phyloP scores from a whole-genome alignment of 2,329 filamentous ascomycete genomes.

The Arthrobotrys entomopaga region DNA sequence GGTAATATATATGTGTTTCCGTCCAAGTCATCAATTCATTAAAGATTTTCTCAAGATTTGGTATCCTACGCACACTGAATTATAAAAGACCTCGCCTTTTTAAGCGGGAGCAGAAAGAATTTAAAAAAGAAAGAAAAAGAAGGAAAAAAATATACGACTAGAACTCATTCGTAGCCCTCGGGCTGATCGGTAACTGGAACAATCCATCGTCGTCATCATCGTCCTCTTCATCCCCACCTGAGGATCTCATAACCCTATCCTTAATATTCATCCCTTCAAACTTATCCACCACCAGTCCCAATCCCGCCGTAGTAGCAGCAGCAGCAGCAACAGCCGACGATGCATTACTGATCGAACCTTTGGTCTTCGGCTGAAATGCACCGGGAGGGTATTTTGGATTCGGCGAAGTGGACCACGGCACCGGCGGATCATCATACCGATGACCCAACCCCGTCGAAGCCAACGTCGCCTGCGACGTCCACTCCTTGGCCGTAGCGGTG shows the following conservation, averaged over 20 bases:
- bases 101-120: too few species aligned
- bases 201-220: slow-evolving; percentile 46
- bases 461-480: slow-evolving; percentile 53
- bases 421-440: slow-evolving; percentile 43
- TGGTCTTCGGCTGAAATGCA: slow-evolving; percentile 35
- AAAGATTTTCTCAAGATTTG: background rate
- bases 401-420: slow-evolving; percentile 40
- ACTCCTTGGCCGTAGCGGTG: slow-evolving; percentile 49
- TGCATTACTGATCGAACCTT: background rate
- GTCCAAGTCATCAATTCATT: slow-evolving; percentile 17
- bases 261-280: slow-evolving; percentile 38
- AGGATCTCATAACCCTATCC: slow-evolving; percentile 14
- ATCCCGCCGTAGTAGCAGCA: slow-evolving; percentile 20
- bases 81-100: background rate
- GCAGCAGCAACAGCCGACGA: slow-evolving; percentile 3
- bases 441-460: slow-evolving; percentile 41
- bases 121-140: background rate
- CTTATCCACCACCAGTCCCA: slow-evolving; percentile 33
- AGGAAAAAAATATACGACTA: slow-evolving; percentile 13
- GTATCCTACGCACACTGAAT: slow-evolving; percentile 6
- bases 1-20: background rate
- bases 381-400: slow-evolving; percentile 38
- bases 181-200: slow-evolving; percentile 49
- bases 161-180: slow-evolving; percentile 32
- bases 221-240: slow-evolving; percentile 11